These are phyloP conservation scores for Solanum sitiens DNA, from an alignment of 257 asterid genomes.

Conservation along the genomic window DNA sequence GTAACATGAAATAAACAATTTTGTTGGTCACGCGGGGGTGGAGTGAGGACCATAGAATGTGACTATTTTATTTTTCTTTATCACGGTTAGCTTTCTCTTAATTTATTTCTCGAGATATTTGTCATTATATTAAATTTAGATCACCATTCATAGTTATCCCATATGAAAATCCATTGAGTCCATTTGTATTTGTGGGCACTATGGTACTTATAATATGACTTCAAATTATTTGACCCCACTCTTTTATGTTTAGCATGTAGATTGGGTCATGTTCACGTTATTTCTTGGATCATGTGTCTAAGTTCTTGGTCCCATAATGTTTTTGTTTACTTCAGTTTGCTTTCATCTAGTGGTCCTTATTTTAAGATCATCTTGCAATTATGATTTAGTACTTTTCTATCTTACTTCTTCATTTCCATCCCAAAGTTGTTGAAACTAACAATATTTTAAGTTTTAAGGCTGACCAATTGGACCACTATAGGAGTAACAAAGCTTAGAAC, in stretches of 20 bases:
- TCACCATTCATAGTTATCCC: neutral
- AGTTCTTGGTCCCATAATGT: conserved; percentile 58
- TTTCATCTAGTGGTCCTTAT: neutral
- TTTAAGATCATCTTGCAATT: neutral
- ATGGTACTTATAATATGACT: neutral
- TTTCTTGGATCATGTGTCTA: conserved; percentile 82
- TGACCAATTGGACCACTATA: neutral
- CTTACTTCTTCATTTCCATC: neutral
- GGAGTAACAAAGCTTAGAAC: neutral
- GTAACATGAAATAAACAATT: neutral
- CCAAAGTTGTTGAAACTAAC: neutral
- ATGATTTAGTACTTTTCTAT: neutral
- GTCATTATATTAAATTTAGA: neutral
- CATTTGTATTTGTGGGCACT: neutral
- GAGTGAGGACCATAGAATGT: neutral
- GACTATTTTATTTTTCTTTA: no score
- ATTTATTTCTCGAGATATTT: no score
- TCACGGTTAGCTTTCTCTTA: no score
- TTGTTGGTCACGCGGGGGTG: neutral
- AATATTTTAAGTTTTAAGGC: neutral
- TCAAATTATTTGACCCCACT: neutral
- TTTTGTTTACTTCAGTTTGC: conserved; percentile 15
- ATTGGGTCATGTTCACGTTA: conserved; percentile 1
- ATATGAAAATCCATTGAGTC: no score
- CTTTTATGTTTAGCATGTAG: neutral